Evolutionary conservation across 139 green algal genomes (phyloP), one percentile per base, ranked within the genome.

Genomic region (Closterium sp.): DNA sequence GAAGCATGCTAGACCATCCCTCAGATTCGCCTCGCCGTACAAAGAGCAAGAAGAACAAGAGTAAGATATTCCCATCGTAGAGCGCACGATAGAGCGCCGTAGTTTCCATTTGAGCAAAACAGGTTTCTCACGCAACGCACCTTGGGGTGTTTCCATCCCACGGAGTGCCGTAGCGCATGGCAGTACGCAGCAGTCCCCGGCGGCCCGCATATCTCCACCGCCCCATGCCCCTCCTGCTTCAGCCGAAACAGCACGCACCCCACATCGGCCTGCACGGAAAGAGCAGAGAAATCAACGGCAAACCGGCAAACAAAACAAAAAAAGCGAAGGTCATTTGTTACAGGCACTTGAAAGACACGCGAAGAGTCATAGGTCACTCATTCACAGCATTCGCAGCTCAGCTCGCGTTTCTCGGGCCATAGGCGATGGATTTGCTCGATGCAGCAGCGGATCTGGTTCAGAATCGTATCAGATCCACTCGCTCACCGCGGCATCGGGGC

Each of bases 101-200:
- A 45, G 38, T 45, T 45, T 45, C 38, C 38, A 45, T 45, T 6
- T 4, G 10, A 45, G 38, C 32, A 38, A 45, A 50, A 9, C 38
- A 50, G 38, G 38, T 9, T 9, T 17, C 38, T 50, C 38, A 50
- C 38, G 38, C 38, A 50, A 42, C n/a, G 24, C 70, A 94, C 92
- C 91, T 92, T 95, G 1, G 92, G 92, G 31, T 95, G 92, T 22
- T 28, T 31, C 79, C 70, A 95, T n/a, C 92, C 28, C 13, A 95
- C 45, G 91, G 95, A 89, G 70, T 95, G 92, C 7, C 92, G 50
- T 31, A 95, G 91, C 13, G 92, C 70, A 34, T 95, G 92, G 34
- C 92, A 30, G 29, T 94, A 94, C 19, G 85, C 30, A 30, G 84
- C 87, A 29, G 92, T 85, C 29, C 92, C 92, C 22, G 28, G 62